Evolutionary conservation across 805 yeast species (phyloP).

Genomic region (Cephaloascus fragrans): DNA sequence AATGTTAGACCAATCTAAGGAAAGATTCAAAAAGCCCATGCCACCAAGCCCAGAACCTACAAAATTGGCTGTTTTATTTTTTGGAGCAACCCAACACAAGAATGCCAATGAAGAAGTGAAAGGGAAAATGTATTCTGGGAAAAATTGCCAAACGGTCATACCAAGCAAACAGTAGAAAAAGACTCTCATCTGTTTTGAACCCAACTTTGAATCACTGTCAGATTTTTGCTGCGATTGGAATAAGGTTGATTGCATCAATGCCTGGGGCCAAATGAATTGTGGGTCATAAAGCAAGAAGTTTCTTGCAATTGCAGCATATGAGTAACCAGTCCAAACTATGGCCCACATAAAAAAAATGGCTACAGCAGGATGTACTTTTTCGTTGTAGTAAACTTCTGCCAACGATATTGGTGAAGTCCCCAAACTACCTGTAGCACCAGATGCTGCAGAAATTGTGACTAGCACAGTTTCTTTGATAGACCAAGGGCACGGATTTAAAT

Average conservation of each 20-base stretch:
- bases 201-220: conserved; percentile 8
- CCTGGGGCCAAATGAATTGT: conserved; percentile 39
- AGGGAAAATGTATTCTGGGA: conserved; percentile 40
- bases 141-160: conserved; percentile 35
- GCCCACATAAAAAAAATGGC: conserved; percentile 40
- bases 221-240: conserved; percentile 19
- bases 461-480: conserved; percentile 30
- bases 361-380: conserved; percentile 13
- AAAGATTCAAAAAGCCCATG: conserved; percentile 36
- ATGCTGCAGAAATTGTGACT: conserved; percentile 30
- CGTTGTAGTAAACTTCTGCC: conserved; percentile 24
- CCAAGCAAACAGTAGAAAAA: conserved; percentile 23
- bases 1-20: conserved; percentile 45
- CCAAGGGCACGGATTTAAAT: conserved; percentile 33
- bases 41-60: conserved; percentile 46
- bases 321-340: conserved; percentile 42
- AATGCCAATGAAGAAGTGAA: conserved; percentile 38
- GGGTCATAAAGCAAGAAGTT: conserved; percentile 36
- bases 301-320: conserved; percentile 42
- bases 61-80: conserved; percentile 27
- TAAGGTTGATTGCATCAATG: conserved; percentile 41
- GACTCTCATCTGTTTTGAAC: conserved; percentile 22
- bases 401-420: conserved; percentile 28
- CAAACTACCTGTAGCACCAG: conserved; percentile 32
- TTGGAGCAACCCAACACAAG: conserved; percentile 39